Evolutionary conservation across 164 flowering plant species (phyloP).

Genomic region (Sedum album): DNA sequence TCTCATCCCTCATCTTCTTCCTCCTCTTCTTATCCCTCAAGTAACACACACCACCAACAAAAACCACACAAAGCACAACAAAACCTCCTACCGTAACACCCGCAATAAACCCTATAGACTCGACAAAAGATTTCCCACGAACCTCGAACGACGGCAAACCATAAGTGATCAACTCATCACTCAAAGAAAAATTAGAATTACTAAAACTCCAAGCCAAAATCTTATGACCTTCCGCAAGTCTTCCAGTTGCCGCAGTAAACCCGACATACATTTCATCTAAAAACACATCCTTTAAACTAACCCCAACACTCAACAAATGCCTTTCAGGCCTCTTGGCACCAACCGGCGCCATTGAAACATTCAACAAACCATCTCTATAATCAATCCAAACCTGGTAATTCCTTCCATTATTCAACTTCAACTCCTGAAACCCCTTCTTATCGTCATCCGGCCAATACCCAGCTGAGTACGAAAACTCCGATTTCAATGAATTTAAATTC

Average conservation of each 20-base stretch:
- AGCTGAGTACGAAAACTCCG: conserved; percentile 23
- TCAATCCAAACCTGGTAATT: conserved; percentile 72
- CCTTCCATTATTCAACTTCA: conserved; percentile 43
- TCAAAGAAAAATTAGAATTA: conserved; percentile 28
- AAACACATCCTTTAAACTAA: conserved; percentile 40
- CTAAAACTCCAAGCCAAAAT: conserved; percentile 62
- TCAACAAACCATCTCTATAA: conserved; percentile 27
- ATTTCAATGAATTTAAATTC: conserved; percentile 42
- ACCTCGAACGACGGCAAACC: conserved; percentile 46
- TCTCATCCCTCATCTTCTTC: conserved; percentile 23
- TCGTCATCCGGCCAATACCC: conserved; percentile 35
- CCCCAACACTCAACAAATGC: conserved; percentile 26
- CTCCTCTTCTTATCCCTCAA: conserved; percentile 14
- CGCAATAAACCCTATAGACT: conserved; percentile 30
- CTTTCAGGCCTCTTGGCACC: conserved; percentile 34
- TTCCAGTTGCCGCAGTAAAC: conserved; percentile 45
- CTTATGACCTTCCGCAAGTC: conserved; percentile 39
- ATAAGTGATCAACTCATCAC: conserved; percentile 30
- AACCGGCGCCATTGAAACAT: conserved; percentile 45
- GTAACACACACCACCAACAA: conserved; percentile 15
- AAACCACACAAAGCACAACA: conserved; percentile 9
- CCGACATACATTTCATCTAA: conserved; percentile 66
- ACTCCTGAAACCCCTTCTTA: conserved; percentile 16
- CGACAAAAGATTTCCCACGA: conserved; percentile 20
- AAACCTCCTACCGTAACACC: conserved; percentile 28